Evolutionary conservation across 768 basidiomycete genomes (phyloP).

Genomic region (Russula emetica): DNA sequence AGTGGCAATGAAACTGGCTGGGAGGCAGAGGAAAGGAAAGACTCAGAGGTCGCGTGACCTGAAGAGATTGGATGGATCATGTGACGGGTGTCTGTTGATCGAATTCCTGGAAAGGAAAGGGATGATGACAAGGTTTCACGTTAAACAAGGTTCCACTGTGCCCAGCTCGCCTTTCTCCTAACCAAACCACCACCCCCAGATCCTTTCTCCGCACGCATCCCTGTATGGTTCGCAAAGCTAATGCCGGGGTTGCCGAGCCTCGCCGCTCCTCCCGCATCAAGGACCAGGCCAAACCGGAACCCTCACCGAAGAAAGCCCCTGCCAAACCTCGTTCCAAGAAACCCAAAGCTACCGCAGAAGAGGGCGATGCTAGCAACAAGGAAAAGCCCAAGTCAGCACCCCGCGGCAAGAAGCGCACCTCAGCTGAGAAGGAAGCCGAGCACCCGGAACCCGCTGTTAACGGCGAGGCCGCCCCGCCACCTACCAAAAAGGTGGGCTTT

Average conservation of each 20-base stretch:
- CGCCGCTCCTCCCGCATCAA: constrained; percentile 76
- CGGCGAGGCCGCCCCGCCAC: constrained; percentile 44
- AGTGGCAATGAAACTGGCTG: neutral
- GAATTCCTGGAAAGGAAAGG: constrained; percentile 2
- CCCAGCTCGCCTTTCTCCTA: constrained; percentile 19
- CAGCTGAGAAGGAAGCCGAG: constrained; percentile 41
- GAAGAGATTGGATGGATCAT: neutral
- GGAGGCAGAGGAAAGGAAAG: too few relatives aligned
- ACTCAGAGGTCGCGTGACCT: neutral
- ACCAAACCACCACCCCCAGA: constrained; percentile 26
- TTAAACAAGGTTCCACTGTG: constrained; percentile 28
- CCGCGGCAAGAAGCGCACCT: constrained; percentile 52
- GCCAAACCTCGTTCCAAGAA: constrained; percentile 58
- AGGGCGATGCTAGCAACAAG: constrained; percentile 33
- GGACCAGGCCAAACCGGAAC: constrained; percentile 55
- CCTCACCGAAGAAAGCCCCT: constrained; percentile 52
- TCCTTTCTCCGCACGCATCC: constrained; percentile 23
- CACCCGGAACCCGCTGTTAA: constrained; percentile 38
- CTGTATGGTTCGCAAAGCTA: constrained; percentile 66
- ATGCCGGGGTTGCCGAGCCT: constrained; percentile 46
- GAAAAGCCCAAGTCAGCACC: constrained; percentile 44
- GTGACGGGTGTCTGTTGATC: constrained; percentile 20
- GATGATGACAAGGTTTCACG: constrained; percentile 22
- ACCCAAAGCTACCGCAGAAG: constrained; percentile 36
- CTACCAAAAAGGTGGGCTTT: constrained; percentile 58